These are phyloP conservation scores for Aspergillus tanneri DNA, from an alignment of 2,329 filamentous ascomycete species.

Conservation along the genomic window DNA sequence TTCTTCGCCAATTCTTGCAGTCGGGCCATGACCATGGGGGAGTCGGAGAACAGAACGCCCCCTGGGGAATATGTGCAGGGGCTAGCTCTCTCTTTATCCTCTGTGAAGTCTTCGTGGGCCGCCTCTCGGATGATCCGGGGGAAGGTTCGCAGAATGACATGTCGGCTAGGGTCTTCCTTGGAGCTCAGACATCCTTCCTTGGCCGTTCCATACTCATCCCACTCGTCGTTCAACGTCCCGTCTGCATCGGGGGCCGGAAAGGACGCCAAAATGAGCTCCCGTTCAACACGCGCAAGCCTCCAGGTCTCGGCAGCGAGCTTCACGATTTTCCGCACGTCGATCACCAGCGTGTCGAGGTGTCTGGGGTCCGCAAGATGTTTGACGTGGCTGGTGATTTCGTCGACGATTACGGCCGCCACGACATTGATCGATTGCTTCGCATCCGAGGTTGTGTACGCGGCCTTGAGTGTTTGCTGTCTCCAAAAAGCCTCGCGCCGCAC, in stretches of 20 bases:
- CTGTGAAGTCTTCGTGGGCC: conserved; percentile 49
- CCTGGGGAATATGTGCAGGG: conserved; percentile 52
- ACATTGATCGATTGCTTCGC: conserved; percentile 58
- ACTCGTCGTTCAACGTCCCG: conserved; percentile 35
- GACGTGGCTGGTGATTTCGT: conserved; percentile 57
- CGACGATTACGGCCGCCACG: conserved; percentile 55
- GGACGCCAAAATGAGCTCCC: conserved; percentile 54
- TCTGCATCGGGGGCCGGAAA: conserved; percentile 47
- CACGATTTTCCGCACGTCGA: conserved; percentile 55
- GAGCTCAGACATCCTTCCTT: conserved; percentile 18
- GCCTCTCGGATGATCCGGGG: conserved; percentile 55
- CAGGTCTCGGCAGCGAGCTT: conserved; percentile 60
- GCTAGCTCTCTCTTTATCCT: conserved; percentile 46
- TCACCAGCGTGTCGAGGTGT: conserved; percentile 52
- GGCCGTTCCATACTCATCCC: conserved; percentile 36
- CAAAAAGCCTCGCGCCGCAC: conserved; percentile 58
- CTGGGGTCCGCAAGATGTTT: conserved; percentile 54
- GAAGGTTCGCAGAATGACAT: conserved; percentile 52
- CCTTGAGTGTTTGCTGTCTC: conserved; percentile 58
- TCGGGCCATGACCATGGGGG: conserved; percentile 41
- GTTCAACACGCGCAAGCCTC: conserved; percentile 58
- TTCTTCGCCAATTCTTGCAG: conserved; percentile 42
- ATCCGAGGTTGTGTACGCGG: conserved; percentile 56
- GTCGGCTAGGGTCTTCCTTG: conserved; percentile 32
- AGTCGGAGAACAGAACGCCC: conserved; percentile 52